Base-by-base conservation (phyloP, 345 rosid species). In the Moricandia moricandioides region DNA sequence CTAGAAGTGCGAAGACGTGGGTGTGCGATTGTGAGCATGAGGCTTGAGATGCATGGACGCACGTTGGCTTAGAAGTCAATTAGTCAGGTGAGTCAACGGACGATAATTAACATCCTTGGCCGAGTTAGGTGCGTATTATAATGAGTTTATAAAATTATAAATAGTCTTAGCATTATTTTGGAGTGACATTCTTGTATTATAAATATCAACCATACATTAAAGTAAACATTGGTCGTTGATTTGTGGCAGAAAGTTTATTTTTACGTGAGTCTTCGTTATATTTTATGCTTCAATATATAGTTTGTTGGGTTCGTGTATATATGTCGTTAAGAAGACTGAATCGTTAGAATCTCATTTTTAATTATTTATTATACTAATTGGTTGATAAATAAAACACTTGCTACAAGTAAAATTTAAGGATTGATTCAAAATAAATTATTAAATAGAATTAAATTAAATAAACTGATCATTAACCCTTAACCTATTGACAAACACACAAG, bases 31-130 rank as follows among this genome's bases (percentile, higher is more conserved):
- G 70, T 21, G 17, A 62, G 58, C 63, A 54, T 27, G 52, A 47
- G 52, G 71, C 11, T 71, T 55, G 37, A 34, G 67, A 21, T 82
- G 81, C 85, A 80, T 84, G 80, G 85, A 47, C 17, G 52, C 52
- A 47, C 52, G 52, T 47, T 47, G 18, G 52, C 18, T n/a, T 47
- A 43, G 18, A 72, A 78, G 74, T 69, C 81, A 70, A 82, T 11
- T 74, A 39, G 43, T 73, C 67, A 2, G 61, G 80, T 7, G 55
- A 40, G 52, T 62, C 51, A 35, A 77, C 43, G 34, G 57, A 47
- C 56, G n/a, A 21, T 59, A 30, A 54, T 51, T 55, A 65, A 11
- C 14, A 45, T 47, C 52, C 52, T 13, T 47, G 17, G 8, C 3
- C 52, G 7, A 47, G 52, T 47, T 47, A n/a, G 52, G 52, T 14